A percentile compares a stretch with the other conserved stretches of the same genome.
Evolutionary conservation across 1,284 basidiomycete species (phyloP).

Genomic region (Exobasidium rhododendri): DNA sequence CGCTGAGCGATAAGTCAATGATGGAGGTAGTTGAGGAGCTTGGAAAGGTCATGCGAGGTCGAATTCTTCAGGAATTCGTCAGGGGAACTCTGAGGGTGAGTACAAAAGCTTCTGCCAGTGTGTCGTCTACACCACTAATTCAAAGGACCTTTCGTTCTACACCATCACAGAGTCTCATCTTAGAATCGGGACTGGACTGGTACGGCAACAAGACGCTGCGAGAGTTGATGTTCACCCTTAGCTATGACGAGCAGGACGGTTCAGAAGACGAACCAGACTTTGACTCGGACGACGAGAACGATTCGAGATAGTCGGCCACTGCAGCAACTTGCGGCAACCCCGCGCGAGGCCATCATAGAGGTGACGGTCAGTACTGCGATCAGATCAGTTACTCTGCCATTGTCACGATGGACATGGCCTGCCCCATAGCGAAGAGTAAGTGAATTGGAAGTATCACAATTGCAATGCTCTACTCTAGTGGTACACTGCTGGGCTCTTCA

Average conservation of each 20-base stretch:
- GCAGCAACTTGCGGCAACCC: too few species aligned
- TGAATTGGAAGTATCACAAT: too few species aligned
- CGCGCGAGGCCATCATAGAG: too few species aligned
- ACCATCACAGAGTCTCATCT: slow-evolving; percentile 9
- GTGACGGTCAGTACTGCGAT: too few species aligned
- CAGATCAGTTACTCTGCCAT: too few species aligned
- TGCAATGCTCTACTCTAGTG: too few species aligned
- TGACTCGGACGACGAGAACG: background rate
- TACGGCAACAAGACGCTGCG: background rate
- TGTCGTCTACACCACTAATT: background rate
- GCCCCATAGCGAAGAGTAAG: too few species aligned
- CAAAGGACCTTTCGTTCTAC: background rate
- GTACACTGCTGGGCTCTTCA: too few species aligned
- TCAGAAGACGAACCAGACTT: slow-evolving; percentile 6
- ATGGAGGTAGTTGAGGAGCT: background rate
- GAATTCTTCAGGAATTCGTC: background rate
- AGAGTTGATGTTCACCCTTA: slow-evolving; percentile 2
- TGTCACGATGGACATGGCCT: too few species aligned
- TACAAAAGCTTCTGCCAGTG: too few species aligned
- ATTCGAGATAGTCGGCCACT: background rate
- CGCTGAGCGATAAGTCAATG: background rate
- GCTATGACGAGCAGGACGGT: background rate
- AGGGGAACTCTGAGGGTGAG: slow-evolving; percentile 10
- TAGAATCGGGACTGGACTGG: slow-evolving; percentile 12
- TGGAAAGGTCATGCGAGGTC: background rate